Conservation (phyloP, 2,329 filamentous ascomycete species). For the Hypocrella siamensis region DNA sequence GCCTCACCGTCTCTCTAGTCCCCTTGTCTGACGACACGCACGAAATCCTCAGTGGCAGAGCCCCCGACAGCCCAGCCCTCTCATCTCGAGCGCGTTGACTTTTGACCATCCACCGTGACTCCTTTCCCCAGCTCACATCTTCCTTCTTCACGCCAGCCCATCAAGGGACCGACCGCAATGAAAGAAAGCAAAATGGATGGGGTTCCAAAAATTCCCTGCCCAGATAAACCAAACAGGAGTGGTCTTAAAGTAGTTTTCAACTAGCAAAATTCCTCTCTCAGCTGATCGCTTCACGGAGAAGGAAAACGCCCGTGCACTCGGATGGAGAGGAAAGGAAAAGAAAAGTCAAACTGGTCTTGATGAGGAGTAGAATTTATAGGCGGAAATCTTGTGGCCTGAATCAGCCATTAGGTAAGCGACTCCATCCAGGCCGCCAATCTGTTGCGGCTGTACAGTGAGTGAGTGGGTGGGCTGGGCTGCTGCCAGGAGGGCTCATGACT, state of each 20-base stretch:
- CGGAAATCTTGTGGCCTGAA: not conserved
- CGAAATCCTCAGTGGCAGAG: no score
- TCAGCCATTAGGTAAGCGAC: conserved; percentile 5
- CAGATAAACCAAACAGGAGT: conserved; percentile 51
- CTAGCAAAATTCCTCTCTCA: conserved; percentile 77
- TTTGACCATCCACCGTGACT: no score
- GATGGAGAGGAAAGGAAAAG: conserved; percentile 32
- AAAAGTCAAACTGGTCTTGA: conserved; percentile 11
- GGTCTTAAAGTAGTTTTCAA: conserved; percentile 71
- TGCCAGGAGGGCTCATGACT: no score
- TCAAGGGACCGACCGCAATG: conserved; percentile 19
- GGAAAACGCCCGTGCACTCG: conserved; percentile 53
- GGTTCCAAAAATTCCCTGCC: conserved; percentile 60
- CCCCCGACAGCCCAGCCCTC: no score
- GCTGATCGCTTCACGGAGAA: conserved; percentile 45
- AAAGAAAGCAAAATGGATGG: conserved; percentile 20
- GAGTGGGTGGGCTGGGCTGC: no score
- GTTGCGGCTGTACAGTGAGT: no score
- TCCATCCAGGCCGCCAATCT: no score
- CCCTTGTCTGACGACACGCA: no score
- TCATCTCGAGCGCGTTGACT: no score
- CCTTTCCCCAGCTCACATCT: not conserved
- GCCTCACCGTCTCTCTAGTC: no score
- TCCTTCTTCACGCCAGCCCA: conserved; percentile 25
- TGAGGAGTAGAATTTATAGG: conserved; percentile 17